Conservation (phyloP, 768 basidiomycete species). For the Lactarius deliciosus region DNA sequence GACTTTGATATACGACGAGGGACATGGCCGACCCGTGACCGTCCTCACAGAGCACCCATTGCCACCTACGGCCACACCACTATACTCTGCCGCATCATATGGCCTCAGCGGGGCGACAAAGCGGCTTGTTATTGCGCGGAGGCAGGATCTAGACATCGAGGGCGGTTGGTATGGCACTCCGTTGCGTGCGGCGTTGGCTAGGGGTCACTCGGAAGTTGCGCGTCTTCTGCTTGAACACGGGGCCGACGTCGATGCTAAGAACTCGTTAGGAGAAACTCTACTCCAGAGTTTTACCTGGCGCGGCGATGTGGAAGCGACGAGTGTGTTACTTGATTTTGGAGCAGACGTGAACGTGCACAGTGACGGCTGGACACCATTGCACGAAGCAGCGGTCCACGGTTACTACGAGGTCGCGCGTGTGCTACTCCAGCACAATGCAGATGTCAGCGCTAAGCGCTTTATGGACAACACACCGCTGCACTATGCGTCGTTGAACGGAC, state of each 20-base stretch:
- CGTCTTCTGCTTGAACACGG: not conserved
- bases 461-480: not conserved
- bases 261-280: not conserved
- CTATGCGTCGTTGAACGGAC: not conserved
- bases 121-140: not conserved
- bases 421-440: not conserved
- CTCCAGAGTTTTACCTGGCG: not conserved
- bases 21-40: no score
- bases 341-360: not conserved
- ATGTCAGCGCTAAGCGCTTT: not conserved
- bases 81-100: conserved; percentile 2
- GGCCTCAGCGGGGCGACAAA: not conserved
- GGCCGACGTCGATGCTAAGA: not conserved
- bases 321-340: not conserved
- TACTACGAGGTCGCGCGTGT: not conserved
- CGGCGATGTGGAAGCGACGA: not conserved
- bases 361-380: no score
- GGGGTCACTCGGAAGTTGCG: not conserved
- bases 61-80: not conserved
- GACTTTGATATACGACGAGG: not conserved
- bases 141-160: not conserved
- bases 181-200: not conserved
- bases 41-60: not conserved
- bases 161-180: not conserved
- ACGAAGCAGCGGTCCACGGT: not conserved